Evolutionary conservation across 1,139 yeast genomes (phyloP), one percentile per base, ranked within the genome.

Genomic region (Candida glucosophila): DNA sequence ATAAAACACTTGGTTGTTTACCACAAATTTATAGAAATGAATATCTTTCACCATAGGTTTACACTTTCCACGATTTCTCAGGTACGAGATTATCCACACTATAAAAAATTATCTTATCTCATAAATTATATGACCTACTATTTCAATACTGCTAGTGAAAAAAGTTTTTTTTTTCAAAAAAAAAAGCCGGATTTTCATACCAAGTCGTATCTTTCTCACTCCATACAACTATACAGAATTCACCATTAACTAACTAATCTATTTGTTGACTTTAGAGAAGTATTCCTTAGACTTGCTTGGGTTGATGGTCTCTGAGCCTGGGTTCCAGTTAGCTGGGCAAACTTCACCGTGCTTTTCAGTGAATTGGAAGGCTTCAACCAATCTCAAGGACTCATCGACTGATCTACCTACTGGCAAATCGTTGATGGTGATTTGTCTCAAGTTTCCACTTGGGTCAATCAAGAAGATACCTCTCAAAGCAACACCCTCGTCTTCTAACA

Each of bases 271-370:
- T 61, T 71, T 68, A 43, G 55, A 52, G 57, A 82, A 82, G 81
- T 80, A 82, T 54, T 75, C 82, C 71, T 81, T 80, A 46, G 95
- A 81, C 47, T 70, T 75, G 30, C 61, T 70, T 51, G 95, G 90
- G 65, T 81, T 79, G 70, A 88, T 88, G 65, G 95, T 82, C 52
- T 82, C 94, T 37, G 85, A 60, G 68, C 97, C 97, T 66, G 92
- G 88, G 48, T 83, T 82, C 97, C 98, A 90, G 92, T 86, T 88
- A 59, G 97, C 96, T 49, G 96, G 96, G 68, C 95, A 83, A 44
- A 90, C 97, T 67, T 90, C 95, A 64, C 95, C 95, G 73, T 83
- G 66, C 72, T 79, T 77, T 59, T 83, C 94, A 47, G 90, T 78
- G 83, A 85, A 83, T 67, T 83, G 92, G 92, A 85, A 33, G 14